These are phyloP conservation scores for Vaccinium vitisidaea DNA, from an alignment of 148 eudicot species.

Conservation along the genomic window DNA sequence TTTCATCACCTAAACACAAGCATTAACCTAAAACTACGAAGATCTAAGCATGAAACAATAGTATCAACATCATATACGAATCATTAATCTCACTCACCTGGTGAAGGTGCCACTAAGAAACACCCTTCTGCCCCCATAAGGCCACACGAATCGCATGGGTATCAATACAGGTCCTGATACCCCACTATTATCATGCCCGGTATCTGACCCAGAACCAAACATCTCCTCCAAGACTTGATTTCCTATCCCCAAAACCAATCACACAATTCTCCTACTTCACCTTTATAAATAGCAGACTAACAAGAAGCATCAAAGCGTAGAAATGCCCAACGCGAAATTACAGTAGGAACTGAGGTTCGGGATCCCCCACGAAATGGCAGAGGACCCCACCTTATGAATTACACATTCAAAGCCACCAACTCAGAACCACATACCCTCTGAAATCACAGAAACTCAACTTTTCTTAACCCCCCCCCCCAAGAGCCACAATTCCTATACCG, in stretches of 20 bases:
- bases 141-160: conserved; percentile 51
- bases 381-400: conserved; percentile 32
- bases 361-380: conserved; percentile 41
- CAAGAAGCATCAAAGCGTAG: not conserved
- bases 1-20: not conserved
- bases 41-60: not conserved
- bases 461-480: not conserved
- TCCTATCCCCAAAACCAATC: conserved; percentile 8
- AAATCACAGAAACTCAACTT: conserved; percentile 20
- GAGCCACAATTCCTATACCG: not conserved
- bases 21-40: not conserved
- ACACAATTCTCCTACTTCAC: conserved; percentile 9
- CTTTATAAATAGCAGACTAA: not conserved
- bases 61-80: not conserved
- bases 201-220: conserved; percentile 29
- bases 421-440: conserved; percentile 7
- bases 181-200: conserved; percentile 20
- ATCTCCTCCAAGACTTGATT: conserved; percentile 12
- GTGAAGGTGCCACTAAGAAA: conserved; percentile 53
- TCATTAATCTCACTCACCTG: conserved; percentile 27
- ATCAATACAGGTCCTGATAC: conserved; percentile 18
- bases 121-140: conserved; percentile 58
- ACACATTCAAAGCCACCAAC: conserved; percentile 24
- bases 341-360: conserved; percentile 16
- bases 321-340: not conserved